These are phyloP conservation scores for Aspergillus asperescens DNA, from an alignment of 495 filamentous ascomycete genomes.

Conservation along the genomic window DNA sequence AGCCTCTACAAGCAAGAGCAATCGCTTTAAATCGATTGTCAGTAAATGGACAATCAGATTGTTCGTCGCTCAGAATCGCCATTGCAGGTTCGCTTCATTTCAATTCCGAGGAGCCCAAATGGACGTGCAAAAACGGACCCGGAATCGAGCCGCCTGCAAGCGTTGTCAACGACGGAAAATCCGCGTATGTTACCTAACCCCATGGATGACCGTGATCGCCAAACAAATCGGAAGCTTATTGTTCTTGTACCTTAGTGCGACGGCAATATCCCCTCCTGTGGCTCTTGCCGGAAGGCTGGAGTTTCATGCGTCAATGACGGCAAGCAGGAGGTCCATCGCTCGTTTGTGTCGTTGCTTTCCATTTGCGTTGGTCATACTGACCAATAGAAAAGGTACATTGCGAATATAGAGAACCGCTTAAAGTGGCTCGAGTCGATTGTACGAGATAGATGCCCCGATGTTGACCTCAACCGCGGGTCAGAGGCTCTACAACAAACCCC, in stretches of 20 bases:
- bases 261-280: conserved; percentile 28
- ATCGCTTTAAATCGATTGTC: too few species aligned
- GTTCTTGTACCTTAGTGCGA: conserved; percentile 19
- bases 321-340: conserved; percentile 36
- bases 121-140: conserved; percentile 27
- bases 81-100: neutral
- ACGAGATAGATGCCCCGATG: conserved; percentile 25
- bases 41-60: neutral
- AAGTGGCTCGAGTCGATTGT: conserved; percentile 42
- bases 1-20: neutral
- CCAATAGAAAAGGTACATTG: conserved; percentile 29
- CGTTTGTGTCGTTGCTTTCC: conserved; percentile 19
- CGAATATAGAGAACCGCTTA: conserved; percentile 34
- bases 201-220: too few species aligned
- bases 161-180: conserved; percentile 37
- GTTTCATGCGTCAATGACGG: conserved; percentile 40
- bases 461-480: conserved; percentile 27
- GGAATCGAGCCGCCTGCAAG: conserved; percentile 39
- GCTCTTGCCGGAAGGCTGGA: conserved; percentile 36
- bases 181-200: conserved; percentile 16
- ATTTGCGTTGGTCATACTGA: neutral
- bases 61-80: neutral
- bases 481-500: neutral
- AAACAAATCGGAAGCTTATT: neutral
- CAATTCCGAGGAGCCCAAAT: conserved; percentile 4